Base-by-base conservation (phyloP, 768 basidiomycete genomes). In the Mycena polygramma region DNA sequence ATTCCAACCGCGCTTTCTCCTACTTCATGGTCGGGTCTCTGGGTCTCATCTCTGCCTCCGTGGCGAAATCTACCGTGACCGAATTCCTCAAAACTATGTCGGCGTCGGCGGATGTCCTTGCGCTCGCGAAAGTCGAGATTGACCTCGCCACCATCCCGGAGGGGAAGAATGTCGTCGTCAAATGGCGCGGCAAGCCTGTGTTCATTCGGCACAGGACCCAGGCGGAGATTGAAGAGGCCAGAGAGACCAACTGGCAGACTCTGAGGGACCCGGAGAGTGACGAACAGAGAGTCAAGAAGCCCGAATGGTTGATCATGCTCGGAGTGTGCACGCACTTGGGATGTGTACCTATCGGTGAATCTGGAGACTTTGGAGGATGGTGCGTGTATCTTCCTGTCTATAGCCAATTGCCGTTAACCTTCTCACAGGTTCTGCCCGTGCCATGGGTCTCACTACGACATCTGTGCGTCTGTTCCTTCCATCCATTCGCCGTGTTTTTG, bases 171-270 rank as follows among this genome's bases (percentile, higher is more conserved):
- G 94, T 93, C 75, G 91, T 97, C 82, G 94, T 97, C 85, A 96
- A 98, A 86, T 99, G 98, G 98, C 94, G 98, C 78, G 98, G 98
- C 81, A 99, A 99, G 88, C 98, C 98, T 73, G 98, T 99, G 63
- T 99, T 99, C 87, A 96, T 99, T 81, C 91, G 98, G 74, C 98
- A 99, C 86, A 91, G 98, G 77, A 99, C 98, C 17, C 77, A 87
- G 66, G 88, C 86, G 65, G 98, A 99, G 86, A 94, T 99, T 75
- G 90, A 94, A 72, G 98, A 99, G 84, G 98, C 98, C 59, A 92
- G 94, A 82, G 77, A 81, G 46, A 84, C 88, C 66, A 91, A 97
- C 81, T 92, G 96, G 92, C 95, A 96, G 87, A 71, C 83, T 36
- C 86, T 99, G 70, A 89, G 98, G 69, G 98, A 99, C 78, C 98